Evolutionary conservation across 202 grass and related monocot genomes (phyloP), one percentile per base, ranked within the genome.

Genomic region (Sporobolus alterniflorus): DNA sequence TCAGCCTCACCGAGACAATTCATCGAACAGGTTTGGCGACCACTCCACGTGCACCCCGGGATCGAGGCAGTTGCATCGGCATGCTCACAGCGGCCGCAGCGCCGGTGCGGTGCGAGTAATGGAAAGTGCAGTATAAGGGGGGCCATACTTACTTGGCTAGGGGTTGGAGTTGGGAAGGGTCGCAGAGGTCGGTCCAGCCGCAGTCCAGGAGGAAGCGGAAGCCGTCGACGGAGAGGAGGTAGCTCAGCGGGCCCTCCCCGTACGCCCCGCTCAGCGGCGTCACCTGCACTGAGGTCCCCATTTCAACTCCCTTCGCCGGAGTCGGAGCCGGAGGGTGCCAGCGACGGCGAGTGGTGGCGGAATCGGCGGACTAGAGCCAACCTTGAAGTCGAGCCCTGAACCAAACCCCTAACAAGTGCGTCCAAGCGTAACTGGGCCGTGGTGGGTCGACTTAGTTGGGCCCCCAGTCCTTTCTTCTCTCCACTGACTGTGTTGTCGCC

Each of bases 161-260:
- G 48, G 95, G 92, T 51, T 89, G 84, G 82, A 98, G 95, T 22
- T 91, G 88, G 71, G 88, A 83, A 41, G 76, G 79, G 50, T 98
- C 92, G 82, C 92, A 95, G 73, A 91, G 95, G 76, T 95, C 92
- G 76, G 84, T 98, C 92, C 95, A 95, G 75, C 92, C 95, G 82
- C 95, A 98, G 82, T 98, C 90, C 88, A 98, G 91, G 61, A 98
- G 84, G 78, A 98, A 89, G 73, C 88, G 92, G 95, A 98, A 98
- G 64, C 90, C 92, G 60, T 98, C 92, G 57, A 98, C 88, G 73
- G 92, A 88, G 66, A 95, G 84, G 12, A 98, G 77, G 67, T 95
- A 98, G 86, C 84, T 93, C 3, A 98, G 84, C 10, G 90, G 95
- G 0, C 79, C 88, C 79, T 98, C 92, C 17, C 92, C 86, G 76